phyloP scores from a whole-genome alignment of 768 basidiomycete genomes.

The Boletales sp. region DNA sequence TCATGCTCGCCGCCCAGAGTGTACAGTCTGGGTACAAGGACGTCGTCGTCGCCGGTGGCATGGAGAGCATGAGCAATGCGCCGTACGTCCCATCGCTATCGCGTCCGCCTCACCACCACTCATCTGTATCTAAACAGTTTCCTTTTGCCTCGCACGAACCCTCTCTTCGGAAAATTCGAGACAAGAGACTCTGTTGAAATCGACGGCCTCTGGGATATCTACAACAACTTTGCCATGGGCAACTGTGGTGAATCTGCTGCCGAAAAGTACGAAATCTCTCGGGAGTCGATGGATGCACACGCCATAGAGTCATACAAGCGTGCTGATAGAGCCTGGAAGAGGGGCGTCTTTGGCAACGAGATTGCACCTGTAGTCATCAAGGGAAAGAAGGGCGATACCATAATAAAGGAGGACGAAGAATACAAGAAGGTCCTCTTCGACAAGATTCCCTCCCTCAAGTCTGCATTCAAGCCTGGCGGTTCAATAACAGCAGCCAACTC shows the following conservation, averaged over 20 bases:
- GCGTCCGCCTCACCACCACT: slow-evolving; percentile 1
- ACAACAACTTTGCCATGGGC: slow-evolving; percentile 98
- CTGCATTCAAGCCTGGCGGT: slow-evolving; percentile 87
- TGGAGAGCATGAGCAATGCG: slow-evolving; percentile 99
- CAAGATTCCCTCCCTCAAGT: slow-evolving; percentile 84
- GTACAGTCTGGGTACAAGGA: slow-evolving; percentile 83
- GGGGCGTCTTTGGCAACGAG: slow-evolving; percentile 82
- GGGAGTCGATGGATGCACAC: slow-evolving; percentile 86
- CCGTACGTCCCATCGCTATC: slow-evolving; percentile 60
- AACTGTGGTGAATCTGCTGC: slow-evolving; percentile 91
- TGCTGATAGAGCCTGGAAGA: slow-evolving; percentile 86
- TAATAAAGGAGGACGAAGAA: slow-evolving; percentile 94
- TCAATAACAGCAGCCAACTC: slow-evolving; percentile 97
- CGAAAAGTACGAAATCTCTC: slow-evolving; percentile 74
- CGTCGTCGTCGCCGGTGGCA: slow-evolving; percentile 92
- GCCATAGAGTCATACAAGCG: slow-evolving; percentile 95
- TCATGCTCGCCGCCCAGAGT: slow-evolving; percentile 90
- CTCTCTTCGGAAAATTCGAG: slow-evolving; percentile 85
- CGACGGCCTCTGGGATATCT: slow-evolving; percentile 96
- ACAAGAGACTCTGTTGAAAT: slow-evolving; percentile 82
- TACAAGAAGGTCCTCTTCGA: slow-evolving; percentile 96
- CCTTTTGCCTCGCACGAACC: slow-evolving; percentile 77
- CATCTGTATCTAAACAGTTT: slow-evolving; percentile 44
- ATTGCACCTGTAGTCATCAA: slow-evolving; percentile 87
- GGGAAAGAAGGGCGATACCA: slow-evolving; percentile 89